Conservation (phyloP, 805 yeast genomes). For the Teunomyces funiuensis region DNA sequence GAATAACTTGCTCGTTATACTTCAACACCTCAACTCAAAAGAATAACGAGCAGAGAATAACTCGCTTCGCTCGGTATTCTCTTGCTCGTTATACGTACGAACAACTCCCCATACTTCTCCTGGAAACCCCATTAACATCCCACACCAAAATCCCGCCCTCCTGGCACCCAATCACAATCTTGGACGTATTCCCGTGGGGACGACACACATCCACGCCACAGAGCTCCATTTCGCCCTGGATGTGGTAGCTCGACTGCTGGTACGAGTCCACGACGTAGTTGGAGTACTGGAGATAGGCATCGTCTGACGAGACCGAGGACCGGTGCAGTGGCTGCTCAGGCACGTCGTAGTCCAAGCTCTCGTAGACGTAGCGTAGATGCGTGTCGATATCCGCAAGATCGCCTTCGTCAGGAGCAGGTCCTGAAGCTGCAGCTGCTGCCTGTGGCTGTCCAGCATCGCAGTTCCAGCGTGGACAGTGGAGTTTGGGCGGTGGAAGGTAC, state of each 20-base stretch:
- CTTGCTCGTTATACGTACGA: no score
- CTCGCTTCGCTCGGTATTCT: no score
- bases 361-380: conserved; percentile 24
- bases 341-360: conserved; percentile 11
- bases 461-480: conserved; percentile 24
- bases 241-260: conserved; percentile 32
- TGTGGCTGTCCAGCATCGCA: conserved; percentile 7
- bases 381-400: conserved; percentile 8
- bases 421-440: background rate
- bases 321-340: conserved; percentile 11
- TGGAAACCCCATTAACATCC: conserved; percentile 64
- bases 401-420: conserved; percentile 1
- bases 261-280: conserved; percentile 25
- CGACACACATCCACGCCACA: conserved; percentile 33
- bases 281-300: conserved; percentile 6
- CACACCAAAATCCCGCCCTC: conserved; percentile 68
- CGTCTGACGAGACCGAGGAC: background rate
- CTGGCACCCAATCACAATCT: conserved; percentile 40
- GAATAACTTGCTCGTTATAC: no score
- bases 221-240: conserved; percentile 45
- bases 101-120: conserved; percentile 61
- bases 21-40: no score
- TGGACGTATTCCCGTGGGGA: conserved; percentile 26
- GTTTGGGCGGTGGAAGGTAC: conserved; percentile 18
- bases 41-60: no score